Evolutionary conservation across 345 rosid genomes (phyloP).

Genomic region (Lepidium sativum): DNA sequence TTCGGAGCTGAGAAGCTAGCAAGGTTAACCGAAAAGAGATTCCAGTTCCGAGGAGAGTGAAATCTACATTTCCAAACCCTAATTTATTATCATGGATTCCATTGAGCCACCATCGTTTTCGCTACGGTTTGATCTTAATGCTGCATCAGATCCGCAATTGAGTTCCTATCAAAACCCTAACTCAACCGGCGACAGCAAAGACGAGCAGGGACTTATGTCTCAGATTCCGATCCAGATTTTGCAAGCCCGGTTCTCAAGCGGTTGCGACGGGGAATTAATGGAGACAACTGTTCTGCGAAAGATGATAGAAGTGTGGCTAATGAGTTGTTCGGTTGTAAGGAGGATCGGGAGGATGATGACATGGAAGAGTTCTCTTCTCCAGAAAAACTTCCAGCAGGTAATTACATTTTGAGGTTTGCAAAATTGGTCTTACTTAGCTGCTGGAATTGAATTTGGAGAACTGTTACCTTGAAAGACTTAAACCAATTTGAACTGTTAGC

Average conservation of each 20-base stretch:
- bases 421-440: neutral
- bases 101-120: constrained; percentile 83
- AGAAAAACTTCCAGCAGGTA: constrained; percentile 41
- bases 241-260: constrained; percentile 47
- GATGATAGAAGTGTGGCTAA: constrained; percentile 3
- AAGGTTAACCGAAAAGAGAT: too few relatives aligned
- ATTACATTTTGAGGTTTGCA: neutral
- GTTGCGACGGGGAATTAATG: constrained; percentile 42
- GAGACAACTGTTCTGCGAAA: neutral
- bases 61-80: constrained; percentile 7
- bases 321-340: neutral
- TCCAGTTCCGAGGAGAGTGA: neutral
- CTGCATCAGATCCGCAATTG: constrained; percentile 24
- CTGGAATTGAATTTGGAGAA: neutral
- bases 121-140: constrained; percentile 64
- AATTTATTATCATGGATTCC: constrained; percentile 43
- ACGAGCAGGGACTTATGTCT: constrained; percentile 19
- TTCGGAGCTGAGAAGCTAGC: too few relatives aligned
- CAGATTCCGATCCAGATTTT: constrained; percentile 41
- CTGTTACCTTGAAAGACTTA: neutral
- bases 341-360: constrained; percentile 46
- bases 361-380: constrained; percentile 78
- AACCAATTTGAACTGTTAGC: too few relatives aligned
- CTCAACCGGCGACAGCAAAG: neutral
- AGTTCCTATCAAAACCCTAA: neutral